Evolutionary conservation across 2,329 filamentous ascomycete genomes (phyloP).

Genomic region (Aspergillus tanneri): DNA sequence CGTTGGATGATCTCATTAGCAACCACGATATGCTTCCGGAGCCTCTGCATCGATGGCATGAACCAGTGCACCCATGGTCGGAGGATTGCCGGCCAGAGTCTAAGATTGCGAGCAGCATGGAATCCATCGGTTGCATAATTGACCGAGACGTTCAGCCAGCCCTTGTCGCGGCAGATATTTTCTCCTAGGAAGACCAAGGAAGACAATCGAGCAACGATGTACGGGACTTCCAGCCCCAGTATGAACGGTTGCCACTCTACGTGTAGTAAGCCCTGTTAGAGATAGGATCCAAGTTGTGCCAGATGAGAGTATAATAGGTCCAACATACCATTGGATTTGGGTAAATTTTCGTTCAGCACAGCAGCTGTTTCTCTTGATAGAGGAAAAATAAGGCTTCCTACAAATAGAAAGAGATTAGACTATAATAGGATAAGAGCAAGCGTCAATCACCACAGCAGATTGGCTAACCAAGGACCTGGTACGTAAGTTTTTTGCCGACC

Average conservation of each 20-base stretch:
- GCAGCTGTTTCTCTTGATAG: slow-evolving; percentile 29
- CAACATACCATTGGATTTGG: slow-evolving; percentile 26
- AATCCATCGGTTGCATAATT: slow-evolving; percentile 25
- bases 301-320: background rate
- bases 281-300: background rate
- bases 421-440: background rate
- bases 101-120: slow-evolving; percentile 39
- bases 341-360: slow-evolving; percentile 25
- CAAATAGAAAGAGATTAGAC: background rate
- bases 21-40: slow-evolving; percentile 41
- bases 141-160: slow-evolving; percentile 50
- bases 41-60: slow-evolving; percentile 41
- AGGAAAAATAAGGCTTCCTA: slow-evolving; percentile 27
- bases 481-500: slow-evolving; percentile 32
- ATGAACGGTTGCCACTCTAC: slow-evolving; percentile 56
- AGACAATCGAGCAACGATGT: slow-evolving; percentile 55
- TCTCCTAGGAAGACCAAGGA: slow-evolving; percentile 56
- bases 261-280: background rate
- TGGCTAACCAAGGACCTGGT: slow-evolving; percentile 28
- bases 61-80: slow-evolving; percentile 48
- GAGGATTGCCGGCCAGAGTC: slow-evolving; percentile 42
- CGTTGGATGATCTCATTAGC: slow-evolving; percentile 36
- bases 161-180: slow-evolving; percentile 51
- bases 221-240: slow-evolving; percentile 54
- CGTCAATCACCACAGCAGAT: background rate